A percentile compares a stretch with the other conserved stretches of the same genome.
Evolutionary conservation across 805 yeast species (phyloP).

Genomic region (Saccharomyces paradoxus): DNA sequence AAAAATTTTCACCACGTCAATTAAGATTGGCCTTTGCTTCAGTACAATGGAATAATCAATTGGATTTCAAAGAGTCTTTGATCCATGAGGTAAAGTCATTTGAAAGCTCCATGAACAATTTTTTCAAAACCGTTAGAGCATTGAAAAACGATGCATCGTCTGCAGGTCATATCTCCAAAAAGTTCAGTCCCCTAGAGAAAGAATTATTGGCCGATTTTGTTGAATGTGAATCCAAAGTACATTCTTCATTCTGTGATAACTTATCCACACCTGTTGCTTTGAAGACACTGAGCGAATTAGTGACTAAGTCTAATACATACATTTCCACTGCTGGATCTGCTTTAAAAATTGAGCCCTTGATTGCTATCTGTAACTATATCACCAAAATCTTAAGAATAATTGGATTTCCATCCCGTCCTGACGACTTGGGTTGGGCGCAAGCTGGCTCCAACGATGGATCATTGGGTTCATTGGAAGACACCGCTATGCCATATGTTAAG

Average conservation of each 20-base stretch:
- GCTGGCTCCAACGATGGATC: conserved; percentile 17
- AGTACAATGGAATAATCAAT: conserved; percentile 84
- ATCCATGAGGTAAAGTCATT: conserved; percentile 66
- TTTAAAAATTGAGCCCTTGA: conserved; percentile 55
- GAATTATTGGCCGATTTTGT: conserved; percentile 43
- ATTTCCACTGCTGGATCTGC: conserved; percentile 46
- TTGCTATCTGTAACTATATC: conserved; percentile 58
- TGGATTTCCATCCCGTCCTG: conserved; percentile 68
- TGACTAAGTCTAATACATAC: conserved; percentile 65
- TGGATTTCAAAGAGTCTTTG: conserved; percentile 83
- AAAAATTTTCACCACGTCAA: conserved; percentile 66
- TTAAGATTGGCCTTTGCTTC: conserved; percentile 84
- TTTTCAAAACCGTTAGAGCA: conserved; percentile 83
- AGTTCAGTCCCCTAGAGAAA: conserved; percentile 48
- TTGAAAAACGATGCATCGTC: conserved; percentile 45
- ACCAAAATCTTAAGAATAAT: conserved; percentile 61
- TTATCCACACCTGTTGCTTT: conserved; percentile 72
- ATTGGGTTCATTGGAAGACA: conserved; percentile 45
- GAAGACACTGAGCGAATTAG: conserved; percentile 55
- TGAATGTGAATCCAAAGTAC: conserved; percentile 49
- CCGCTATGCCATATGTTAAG: conserved; percentile 72
- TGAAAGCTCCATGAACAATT: conserved; percentile 71
- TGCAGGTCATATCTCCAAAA: conserved; percentile 51
- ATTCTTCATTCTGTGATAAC: conserved; percentile 81
- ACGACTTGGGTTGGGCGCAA: conserved; percentile 70